Percentiles rank a stretch among this genome's conserved stretches.
Evolutionary conservation across 1,139 yeast genomes (phyloP).

Genomic region (Yamadazyma triangularis): DNA sequence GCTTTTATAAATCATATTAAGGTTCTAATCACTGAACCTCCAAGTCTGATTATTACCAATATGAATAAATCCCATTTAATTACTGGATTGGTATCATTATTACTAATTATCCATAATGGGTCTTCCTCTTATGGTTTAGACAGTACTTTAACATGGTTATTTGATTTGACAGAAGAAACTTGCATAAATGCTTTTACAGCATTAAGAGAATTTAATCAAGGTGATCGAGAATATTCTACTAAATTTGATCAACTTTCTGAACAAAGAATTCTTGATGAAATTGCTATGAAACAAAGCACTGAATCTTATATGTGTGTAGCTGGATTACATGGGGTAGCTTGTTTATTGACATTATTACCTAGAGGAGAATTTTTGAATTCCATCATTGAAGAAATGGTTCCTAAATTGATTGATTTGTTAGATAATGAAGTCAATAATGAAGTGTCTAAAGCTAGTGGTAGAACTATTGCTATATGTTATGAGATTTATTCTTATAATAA

Average conservation of each 20-base stretch:
- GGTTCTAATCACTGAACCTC: conserved; percentile 30
- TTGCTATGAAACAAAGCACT: conserved; percentile 24
- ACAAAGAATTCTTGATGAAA: conserved; percentile 34
- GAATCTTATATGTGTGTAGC: conserved; percentile 41
- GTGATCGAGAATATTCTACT: conserved; percentile 44
- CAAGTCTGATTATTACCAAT: conserved; percentile 28
- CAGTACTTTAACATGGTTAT: conserved; percentile 37
- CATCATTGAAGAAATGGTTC: conserved; percentile 29
- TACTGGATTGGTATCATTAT: conserved; percentile 41
- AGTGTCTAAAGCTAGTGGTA: conserved; percentile 50
- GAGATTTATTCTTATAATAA: conserved; percentile 51
- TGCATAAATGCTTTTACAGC: conserved; percentile 32
- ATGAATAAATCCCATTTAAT: conserved; percentile 39
- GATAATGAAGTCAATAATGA: conserved; percentile 41
- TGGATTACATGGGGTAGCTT: conserved; percentile 46
- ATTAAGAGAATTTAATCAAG: conserved; percentile 30
- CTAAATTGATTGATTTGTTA: conserved; percentile 36
- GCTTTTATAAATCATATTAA: conserved; percentile 34
- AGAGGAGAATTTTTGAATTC: conserved; percentile 42
- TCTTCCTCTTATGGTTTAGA: conserved; percentile 50
- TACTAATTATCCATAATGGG: conserved; percentile 44
- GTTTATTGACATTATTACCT: conserved; percentile 39
- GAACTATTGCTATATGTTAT: conserved; percentile 58
- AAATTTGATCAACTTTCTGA: conserved; percentile 36
- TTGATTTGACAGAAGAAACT: conserved; percentile 46